Conservation (phyloP, 345 rosid species). For the Hevea brasiliensis region DNA sequence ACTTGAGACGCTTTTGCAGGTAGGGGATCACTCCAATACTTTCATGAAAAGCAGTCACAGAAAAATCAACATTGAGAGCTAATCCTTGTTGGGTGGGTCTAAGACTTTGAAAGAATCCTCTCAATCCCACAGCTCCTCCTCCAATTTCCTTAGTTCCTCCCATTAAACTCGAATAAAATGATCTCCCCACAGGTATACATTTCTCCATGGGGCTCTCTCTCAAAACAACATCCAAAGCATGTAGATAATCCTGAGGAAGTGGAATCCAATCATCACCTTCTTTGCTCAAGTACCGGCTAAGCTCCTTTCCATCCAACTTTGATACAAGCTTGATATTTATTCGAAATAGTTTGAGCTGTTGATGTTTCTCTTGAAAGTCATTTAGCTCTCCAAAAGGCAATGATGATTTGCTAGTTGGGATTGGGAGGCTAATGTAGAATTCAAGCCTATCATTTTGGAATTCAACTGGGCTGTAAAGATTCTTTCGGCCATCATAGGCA, state of each 20-base stretch:
- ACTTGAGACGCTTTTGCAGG: slow-evolving; percentile 81
- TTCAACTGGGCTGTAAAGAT: slow-evolving; percentile 77
- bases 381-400: slow-evolving; percentile 27
- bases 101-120: slow-evolving; percentile 96
- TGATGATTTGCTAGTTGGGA: slow-evolving; percentile 44
- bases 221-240: slow-evolving; percentile 89
- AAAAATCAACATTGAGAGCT: slow-evolving; percentile 86
- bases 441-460: slow-evolving; percentile 83
- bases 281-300: slow-evolving; percentile 57
- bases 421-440: slow-evolving; percentile 79
- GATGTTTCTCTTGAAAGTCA: slow-evolving; percentile 49
- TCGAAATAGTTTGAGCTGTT: slow-evolving; percentile 63
- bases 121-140: slow-evolving; percentile 85
- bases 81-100: slow-evolving; percentile 94
- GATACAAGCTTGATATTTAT: slow-evolving; percentile 78
- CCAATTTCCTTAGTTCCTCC: slow-evolving; percentile 80
- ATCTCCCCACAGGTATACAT: slow-evolving; percentile 69
- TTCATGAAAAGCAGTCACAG: slow-evolving; percentile 86
- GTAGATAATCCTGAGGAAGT: slow-evolving; percentile 86
- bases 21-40: slow-evolving; percentile 87
- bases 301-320: slow-evolving; percentile 69
- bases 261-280: slow-evolving; percentile 77
- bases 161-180: slow-evolving; percentile 77
- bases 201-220: slow-evolving; percentile 83
- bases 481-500: slow-evolving; percentile 82